Evolutionary conservation across 129 eudicot genomes (phyloP), one percentile per base, ranked within the genome.

Genomic region (Cynara cardunculus): DNA sequence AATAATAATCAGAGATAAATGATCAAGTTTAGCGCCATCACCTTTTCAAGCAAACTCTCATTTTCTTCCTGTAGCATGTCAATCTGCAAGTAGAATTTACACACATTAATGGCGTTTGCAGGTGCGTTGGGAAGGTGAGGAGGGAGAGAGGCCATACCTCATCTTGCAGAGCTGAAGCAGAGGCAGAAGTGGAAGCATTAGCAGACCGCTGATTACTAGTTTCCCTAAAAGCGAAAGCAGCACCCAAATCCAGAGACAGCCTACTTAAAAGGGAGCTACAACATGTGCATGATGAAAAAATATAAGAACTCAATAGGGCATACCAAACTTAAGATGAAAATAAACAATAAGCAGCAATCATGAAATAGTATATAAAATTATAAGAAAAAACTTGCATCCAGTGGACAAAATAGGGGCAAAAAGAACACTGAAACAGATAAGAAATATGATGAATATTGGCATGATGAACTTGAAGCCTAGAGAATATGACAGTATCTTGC

Each of bases 41-140:
- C 98, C 98, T 94, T 94, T 76, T 89, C 97, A 28, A 85, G 84
- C 82, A 94, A 84, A 85, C 80, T 89, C 73, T 91, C 97, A 69
- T 94, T 91, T 84, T 86, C 98, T 85, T 91, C 97, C 44, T 94
- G 97, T 85, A 94, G 87, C 93, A 94, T 94, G 85, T 94, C 98
- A 83, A 94, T 88, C 97, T 94, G 97, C 87, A 83, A 78, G 34
- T 68, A 69, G 30, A 19, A 75, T 37, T 25, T 26, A 81, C 73
- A 65, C 44, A 39, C 68, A 84, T 75, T 78, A 84, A 82, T 66
- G 78, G 75, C 19, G 21, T 39, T 24, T 32, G 10, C 61, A 37
- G 34, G 41, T 66, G 65, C 22, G 24, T 18, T 7, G 4, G 78
- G 46, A 26, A 18, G 79, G 18, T 10, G 25, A 25, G 26, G 59